Conservation (phyloP, 495 filamentous ascomycete genomes). For the Daldinia caldariorum region DNA sequence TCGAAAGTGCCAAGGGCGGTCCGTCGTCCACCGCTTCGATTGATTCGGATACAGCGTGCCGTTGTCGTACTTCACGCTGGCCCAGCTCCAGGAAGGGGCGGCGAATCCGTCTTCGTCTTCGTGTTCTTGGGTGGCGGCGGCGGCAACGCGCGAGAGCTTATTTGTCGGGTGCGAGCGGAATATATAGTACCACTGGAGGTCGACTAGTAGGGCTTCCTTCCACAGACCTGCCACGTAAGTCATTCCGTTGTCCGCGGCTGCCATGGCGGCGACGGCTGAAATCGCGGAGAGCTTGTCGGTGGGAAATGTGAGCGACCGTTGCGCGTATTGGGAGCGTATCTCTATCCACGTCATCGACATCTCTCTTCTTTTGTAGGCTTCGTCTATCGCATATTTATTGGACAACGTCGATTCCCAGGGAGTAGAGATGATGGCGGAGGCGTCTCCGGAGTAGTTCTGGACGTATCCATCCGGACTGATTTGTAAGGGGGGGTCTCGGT, state of each 20-base stretch:
- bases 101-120: neutral
- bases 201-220: slow-evolving; percentile 2
- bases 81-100: slow-evolving; percentile 16
- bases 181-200: slow-evolving; percentile 17
- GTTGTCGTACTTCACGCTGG: slow-evolving; percentile 14
- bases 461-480: slow-evolving; percentile 6
- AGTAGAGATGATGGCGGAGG: slow-evolving; percentile 7
- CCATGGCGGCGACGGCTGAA: slow-evolving; percentile 10
- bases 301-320: slow-evolving; percentile 8
- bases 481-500: slow-evolving; percentile 15
- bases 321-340: slow-evolving; percentile 15
- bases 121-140: neutral
- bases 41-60: slow-evolving; percentile 13
- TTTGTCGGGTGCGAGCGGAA: slow-evolving; percentile 11
- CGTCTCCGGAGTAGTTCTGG: slow-evolving; percentile 10
- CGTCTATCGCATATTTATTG: slow-evolving; percentile 2
- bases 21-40: slow-evolving; percentile 9
- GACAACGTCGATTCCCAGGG: slow-evolving; percentile 2
- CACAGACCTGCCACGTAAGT: slow-evolving; percentile 13
- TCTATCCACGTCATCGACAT: slow-evolving; percentile 14
- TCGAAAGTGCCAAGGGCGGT: slow-evolving; percentile 8
- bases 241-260: slow-evolving; percentile 6
- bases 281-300: slow-evolving; percentile 13
- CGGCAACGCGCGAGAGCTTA: neutral
- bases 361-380: slow-evolving; percentile 12